phyloP scores from a whole-genome alignment of 257 asterid species.

The Solanum piurae region DNA sequence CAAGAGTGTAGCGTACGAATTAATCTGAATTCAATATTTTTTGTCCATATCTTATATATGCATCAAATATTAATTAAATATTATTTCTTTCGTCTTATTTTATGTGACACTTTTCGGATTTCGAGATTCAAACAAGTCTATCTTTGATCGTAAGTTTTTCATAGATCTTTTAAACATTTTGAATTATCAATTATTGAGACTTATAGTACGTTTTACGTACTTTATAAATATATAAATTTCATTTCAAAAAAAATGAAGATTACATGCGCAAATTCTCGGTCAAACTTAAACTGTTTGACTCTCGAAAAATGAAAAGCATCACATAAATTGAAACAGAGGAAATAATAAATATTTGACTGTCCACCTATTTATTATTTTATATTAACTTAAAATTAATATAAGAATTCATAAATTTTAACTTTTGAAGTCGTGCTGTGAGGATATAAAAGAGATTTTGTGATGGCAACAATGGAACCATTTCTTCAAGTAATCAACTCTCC shows the following conservation, averaged over 20 bases:
- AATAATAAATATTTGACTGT: neutral
- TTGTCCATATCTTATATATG: neutral
- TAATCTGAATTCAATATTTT: neutral
- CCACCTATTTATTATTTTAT: neutral
- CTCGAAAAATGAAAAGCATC: no score
- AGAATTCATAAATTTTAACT: neutral
- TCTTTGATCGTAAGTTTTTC: no score
- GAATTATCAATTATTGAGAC: no score
- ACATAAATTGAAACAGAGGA: no score
- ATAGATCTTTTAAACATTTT: no score
- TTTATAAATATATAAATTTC: no score
- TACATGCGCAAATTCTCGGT: no score
- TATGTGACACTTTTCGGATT: no score
- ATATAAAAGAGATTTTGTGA: neutral
- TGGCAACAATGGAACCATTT: neutral
- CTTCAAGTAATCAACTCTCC: neutral
- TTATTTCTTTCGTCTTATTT: accelerated
- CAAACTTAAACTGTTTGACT: no score
- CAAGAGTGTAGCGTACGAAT: accelerated
- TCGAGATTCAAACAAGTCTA: no score
- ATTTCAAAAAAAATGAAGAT: no score
- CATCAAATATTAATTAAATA: neutral
- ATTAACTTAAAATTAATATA: neutral
- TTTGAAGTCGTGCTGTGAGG: neutral
- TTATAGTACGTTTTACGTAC: no score